phyloP scores from a whole-genome alignment of 176 grass and related monocot genomes.

The Carex cristatella region DNA sequence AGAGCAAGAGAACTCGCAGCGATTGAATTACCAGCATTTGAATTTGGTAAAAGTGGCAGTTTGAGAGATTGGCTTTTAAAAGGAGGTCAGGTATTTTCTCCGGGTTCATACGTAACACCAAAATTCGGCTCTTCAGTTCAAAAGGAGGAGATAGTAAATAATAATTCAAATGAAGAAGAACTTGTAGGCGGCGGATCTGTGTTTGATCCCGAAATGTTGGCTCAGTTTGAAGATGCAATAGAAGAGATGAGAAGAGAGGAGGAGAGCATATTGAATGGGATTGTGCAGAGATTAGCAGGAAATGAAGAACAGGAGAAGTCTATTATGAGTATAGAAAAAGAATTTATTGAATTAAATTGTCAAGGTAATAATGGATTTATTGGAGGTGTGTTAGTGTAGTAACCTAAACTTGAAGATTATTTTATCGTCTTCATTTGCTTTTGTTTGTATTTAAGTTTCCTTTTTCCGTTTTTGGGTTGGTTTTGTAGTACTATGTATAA shows the following conservation, averaged over 20 bases:
- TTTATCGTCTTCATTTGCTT: not conserved
- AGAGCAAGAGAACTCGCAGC: constrained; percentile 46
- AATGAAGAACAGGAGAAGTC: not conserved
- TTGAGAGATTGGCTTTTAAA: constrained; percentile 66
- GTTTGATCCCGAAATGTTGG: constrained; percentile 74
- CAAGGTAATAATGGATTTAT: constrained; percentile 13
- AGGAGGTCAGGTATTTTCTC: constrained; percentile 61
- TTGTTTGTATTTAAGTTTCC: not conserved
- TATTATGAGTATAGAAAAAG: constrained; percentile 18
- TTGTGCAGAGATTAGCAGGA: constrained; percentile 35
- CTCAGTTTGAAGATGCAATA: constrained; percentile 54
- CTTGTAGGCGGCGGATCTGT: constrained; percentile 4
- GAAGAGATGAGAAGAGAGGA: constrained; percentile 55
- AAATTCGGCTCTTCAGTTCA: constrained; percentile 37
- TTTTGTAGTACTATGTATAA: constrained; percentile 2
- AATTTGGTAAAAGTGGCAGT: constrained; percentile 66
- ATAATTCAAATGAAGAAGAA: not conserved
- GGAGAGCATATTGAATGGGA: constrained; percentile 45
- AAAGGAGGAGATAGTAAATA: not conserved
- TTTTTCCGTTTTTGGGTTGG: not conserved
- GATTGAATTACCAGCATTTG: constrained; percentile 47
- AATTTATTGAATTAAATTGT: constrained; percentile 16
- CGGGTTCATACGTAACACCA: constrained; percentile 62
- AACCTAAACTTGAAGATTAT: not conserved
- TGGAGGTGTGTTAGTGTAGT: constrained; percentile 3